Conservation (phyloP, 805 yeast species). For the Danielozyma ontarioensis region DNA sequence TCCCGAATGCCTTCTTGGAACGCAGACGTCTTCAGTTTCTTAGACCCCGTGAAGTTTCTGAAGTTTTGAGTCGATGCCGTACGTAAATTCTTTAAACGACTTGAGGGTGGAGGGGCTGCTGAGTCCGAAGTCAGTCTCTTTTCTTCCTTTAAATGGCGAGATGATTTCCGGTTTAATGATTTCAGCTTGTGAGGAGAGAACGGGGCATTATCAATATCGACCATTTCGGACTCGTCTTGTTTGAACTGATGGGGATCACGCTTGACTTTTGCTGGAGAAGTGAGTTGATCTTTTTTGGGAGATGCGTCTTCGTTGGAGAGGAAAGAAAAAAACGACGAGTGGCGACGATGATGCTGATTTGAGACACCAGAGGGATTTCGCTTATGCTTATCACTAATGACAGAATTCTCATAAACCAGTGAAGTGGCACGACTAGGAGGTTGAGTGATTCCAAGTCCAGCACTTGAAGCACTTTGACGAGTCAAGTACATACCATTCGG, state of each 20-base stretch:
- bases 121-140: conserved; percentile 37
- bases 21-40: conserved; percentile 69
- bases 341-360: conserved; percentile 46
- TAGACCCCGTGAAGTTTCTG: conserved; percentile 37
- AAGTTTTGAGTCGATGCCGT: conserved; percentile 50
- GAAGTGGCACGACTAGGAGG: conserved; percentile 40
- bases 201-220: conserved; percentile 28
- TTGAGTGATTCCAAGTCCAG: conserved; percentile 12
- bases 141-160: conserved; percentile 12
- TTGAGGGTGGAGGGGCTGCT: conserved; percentile 13
- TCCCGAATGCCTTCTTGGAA: conserved; percentile 83
- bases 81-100: conserved; percentile 47
- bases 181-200: conserved; percentile 34
- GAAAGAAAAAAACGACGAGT: conserved; percentile 56
- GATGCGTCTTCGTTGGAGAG: conserved; percentile 21
- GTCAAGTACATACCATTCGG: conserved; percentile 14
- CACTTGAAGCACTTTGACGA: conserved; percentile 17
- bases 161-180: conserved; percentile 6
- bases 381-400: conserved; percentile 25
- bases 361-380: conserved; percentile 41
- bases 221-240: conserved; percentile 4
- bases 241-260: conserved; percentile 6
- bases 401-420: conserved; percentile 45
- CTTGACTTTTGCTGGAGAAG: conserved; percentile 22
- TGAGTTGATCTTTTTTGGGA: conserved; percentile 7